phyloP scores from a whole-genome alignment of 2,329 filamentous ascomycete species.

The Sporothrix euskadiensis region DNA sequence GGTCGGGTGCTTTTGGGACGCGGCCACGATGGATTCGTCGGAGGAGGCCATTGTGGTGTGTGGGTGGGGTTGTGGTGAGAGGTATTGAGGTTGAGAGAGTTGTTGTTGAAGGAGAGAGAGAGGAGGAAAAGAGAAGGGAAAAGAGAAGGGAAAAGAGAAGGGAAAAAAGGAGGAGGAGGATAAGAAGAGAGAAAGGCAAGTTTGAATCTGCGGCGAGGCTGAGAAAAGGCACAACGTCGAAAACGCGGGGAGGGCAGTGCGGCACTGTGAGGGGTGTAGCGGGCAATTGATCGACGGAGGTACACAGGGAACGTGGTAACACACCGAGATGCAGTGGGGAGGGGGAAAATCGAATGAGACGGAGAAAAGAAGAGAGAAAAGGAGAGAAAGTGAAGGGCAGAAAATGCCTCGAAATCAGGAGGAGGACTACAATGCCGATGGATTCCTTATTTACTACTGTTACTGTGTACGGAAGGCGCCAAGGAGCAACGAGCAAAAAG shows the following conservation, averaged over 20 bases:
- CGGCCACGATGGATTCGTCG: constrained; percentile 53
- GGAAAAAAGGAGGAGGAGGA: background rate
- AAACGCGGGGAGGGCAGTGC: constrained; percentile 20
- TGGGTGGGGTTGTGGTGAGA: background rate
- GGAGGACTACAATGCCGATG: background rate
- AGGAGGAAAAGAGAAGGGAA: background rate
- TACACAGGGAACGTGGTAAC: constrained; percentile 2
- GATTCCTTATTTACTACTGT: background rate
- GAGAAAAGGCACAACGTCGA: background rate
- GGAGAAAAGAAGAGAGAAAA: background rate
- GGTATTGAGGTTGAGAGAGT: background rate
- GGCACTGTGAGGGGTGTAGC: constrained; percentile 13
- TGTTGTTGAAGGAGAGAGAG: background rate
- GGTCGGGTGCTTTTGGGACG: constrained; percentile 64
- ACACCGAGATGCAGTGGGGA: constrained; percentile 5
- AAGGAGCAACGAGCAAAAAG: background rate
- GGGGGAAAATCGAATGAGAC: background rate
- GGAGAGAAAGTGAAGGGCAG: background rate
- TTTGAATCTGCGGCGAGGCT: constrained; percentile 20
- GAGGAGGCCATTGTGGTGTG: constrained; percentile 25
- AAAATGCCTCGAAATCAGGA: background rate
- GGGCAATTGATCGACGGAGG: constrained; percentile 3
- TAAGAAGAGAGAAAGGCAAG: background rate
- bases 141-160: background rate
- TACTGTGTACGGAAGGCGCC: no score